These are phyloP conservation scores for Pythium brassicae DNA, from an alignment of 352 stramenopile genomes.

Conservation along the genomic window DNA sequence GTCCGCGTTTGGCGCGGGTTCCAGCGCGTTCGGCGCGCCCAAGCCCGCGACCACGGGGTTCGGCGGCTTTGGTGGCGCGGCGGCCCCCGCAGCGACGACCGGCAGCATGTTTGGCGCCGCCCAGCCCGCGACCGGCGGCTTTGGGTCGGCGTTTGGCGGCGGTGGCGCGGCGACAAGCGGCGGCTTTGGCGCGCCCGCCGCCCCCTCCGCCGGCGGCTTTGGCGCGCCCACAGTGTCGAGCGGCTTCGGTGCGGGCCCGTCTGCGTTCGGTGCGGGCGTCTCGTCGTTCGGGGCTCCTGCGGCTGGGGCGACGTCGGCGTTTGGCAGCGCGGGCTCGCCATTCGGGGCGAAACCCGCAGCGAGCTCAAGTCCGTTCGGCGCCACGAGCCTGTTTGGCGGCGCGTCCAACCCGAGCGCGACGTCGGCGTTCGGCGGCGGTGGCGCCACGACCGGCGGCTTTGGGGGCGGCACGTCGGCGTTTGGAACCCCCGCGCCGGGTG, in stretches of 20 bases:
- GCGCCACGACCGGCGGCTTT: constrained; percentile 9
- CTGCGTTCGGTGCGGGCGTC: constrained; percentile 26
- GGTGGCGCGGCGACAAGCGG: constrained; percentile 17
- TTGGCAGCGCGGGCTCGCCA: constrained; percentile 31
- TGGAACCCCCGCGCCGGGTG: constrained; percentile 21
- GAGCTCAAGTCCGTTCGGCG: constrained; percentile 55
- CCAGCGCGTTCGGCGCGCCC: constrained; percentile 31
- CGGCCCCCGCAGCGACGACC: constrained; percentile 16
- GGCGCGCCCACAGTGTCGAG: constrained; percentile 6
- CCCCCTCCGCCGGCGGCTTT: constrained; percentile 15
- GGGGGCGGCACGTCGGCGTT: constrained; percentile 30
- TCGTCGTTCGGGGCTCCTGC: constrained; percentile 17
- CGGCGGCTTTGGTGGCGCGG: constrained; percentile 35
- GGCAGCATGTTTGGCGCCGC: constrained; percentile 25
- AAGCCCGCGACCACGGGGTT: constrained; percentile 28
- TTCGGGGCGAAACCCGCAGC: constrained; percentile 54
- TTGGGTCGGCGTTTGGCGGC: constrained; percentile 30
- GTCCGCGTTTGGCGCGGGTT: constrained; percentile 36
- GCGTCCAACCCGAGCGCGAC: constrained; percentile 20
- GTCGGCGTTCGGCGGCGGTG: constrained; percentile 27
- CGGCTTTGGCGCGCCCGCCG: constrained; percentile 18
- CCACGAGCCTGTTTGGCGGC: constrained; percentile 47
- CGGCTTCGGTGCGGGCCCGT: constrained; percentile 16
- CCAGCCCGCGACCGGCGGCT: constrained; percentile 24
- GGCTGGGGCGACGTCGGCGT: constrained; percentile 11